Evolutionary conservation across 345 rosid species (phyloP).

Genomic region (Lenwebbia sp.): DNA sequence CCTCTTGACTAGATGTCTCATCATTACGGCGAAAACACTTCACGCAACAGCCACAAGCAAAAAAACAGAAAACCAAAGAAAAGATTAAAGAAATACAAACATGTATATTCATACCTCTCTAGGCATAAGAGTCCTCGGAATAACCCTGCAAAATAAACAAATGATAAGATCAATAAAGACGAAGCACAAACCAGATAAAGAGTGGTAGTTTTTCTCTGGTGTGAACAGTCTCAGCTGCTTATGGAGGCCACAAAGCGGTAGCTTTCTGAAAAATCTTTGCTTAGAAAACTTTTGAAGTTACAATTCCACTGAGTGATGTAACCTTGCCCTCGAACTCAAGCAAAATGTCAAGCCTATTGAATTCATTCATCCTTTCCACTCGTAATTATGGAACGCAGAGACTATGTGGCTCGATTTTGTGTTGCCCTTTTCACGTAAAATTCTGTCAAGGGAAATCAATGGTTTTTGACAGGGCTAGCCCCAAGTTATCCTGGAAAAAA

Average conservation of each 20-base stretch:
- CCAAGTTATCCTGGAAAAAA: neutral
- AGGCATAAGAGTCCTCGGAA: slow-evolving; percentile 78
- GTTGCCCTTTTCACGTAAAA: neutral
- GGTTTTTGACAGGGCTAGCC: neutral
- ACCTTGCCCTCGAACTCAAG: neutral
- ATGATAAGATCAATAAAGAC: neutral
- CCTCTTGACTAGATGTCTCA: neutral
- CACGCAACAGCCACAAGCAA: neutral
- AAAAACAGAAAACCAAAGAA: neutral
- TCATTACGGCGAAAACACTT: neutral
- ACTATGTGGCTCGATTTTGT: neutral
- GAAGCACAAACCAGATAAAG: neutral
- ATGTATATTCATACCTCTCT: slow-evolving; percentile 44
- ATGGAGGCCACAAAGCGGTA: neutral
- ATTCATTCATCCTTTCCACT: neutral
- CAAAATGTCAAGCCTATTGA: neutral
- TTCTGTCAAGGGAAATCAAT: neutral
- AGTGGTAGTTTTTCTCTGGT: neutral
- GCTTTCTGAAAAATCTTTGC: neutral
- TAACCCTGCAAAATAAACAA: slow-evolving; percentile 47
- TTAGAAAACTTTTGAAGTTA: neutral
- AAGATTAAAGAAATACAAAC: neutral
- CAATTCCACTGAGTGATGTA: neutral
- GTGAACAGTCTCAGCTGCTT: neutral
- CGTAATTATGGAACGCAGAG: neutral